Base-by-base conservation (phyloP, 2,329 filamentous ascomycete genomes). In the Fusarium avenaceum region DNA sequence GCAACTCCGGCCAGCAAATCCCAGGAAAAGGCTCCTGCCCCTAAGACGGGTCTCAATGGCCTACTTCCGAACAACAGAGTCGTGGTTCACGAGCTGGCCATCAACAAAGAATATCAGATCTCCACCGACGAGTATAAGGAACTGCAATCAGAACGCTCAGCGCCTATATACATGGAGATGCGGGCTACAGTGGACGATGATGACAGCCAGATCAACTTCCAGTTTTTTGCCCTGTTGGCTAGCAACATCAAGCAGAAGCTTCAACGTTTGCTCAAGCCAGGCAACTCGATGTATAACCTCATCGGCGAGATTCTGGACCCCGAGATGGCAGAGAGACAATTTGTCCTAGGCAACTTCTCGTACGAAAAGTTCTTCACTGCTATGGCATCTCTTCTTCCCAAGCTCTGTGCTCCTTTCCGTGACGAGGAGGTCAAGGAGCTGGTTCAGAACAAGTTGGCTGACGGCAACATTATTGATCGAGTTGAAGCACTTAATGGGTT, bases 291-390 rank as follows among this genome's bases (percentile, higher is more conserved):
- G 86, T 85, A 94, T 75, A 89, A 84, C 4, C 84, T 93, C 44
- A 93, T 95, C 60, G 88, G 88, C 4, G 92, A 94, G 74, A 87
- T 91, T 2, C 81, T 96, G 24, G 92, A 95, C 69, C 87, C 89
- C 2, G 89, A 93, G 39, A 84, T 91, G 65, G 89, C 93, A 28
- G 84, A 86, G 63, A 86, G 85, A 40, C 90, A 94, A 69, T 92
- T 92, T 72, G 82, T 82, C 11, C 84, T 89, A 55, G 92, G 92
- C 15, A 88, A 87, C 49, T 95, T 95, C 76, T 94, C 92, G 0
- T 94, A 94, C 69, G 89, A 92, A 69, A 90, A 89, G 60, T 94
- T 95, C 79, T 95, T 95, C 75, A 81, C 84, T 3, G 91, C 92
- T 65, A 92, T 95, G 85, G 89, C 88, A 2, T 86, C 87, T 3